Evolutionary conservation across 371 early-diverging fungal genomes (phyloP).

Genomic region (Lichtheimia hyalospora): DNA sequence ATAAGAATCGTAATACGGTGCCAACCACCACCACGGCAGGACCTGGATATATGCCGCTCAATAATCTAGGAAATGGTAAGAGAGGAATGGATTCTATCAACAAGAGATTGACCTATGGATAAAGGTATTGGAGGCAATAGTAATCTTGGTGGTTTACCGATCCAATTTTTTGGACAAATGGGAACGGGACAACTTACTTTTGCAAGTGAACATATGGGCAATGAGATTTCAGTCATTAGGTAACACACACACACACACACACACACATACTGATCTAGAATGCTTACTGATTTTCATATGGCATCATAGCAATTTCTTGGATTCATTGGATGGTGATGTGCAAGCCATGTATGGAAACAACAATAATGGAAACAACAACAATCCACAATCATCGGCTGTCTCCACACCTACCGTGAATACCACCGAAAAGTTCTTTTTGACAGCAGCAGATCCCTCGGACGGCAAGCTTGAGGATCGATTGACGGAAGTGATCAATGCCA

Average conservation of each 20-base stretch:
- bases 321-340: constrained; percentile 56
- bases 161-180: constrained; percentile 49
- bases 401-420: constrained; percentile 50
- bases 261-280: not conserved
- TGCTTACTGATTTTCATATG: not conserved
- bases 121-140: constrained; percentile 25
- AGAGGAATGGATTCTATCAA: not conserved
- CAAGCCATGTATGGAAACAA: constrained; percentile 22
- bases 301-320: constrained; percentile 61
- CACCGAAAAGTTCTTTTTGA: constrained; percentile 85
- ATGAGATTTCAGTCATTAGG: constrained; percentile 80
- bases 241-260: constrained; percentile 9
- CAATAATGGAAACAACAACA: constrained; percentile 19
- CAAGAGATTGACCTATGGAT: not conserved
- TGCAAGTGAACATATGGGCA: constrained; percentile 77
- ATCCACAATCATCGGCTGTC: constrained; percentile 19
- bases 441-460: constrained; percentile 87
- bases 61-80: constrained; percentile 17
- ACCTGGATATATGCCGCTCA: constrained; percentile 21
- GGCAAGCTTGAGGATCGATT: constrained; percentile 80
- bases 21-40: constrained; percentile 11
- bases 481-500: constrained; percentile 86
- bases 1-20: constrained; percentile 10
- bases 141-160: constrained; percentile 37
- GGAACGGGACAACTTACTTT: constrained; percentile 67